Evolutionary conservation across 2,329 filamentous ascomycete genomes (phyloP).

Genomic region (Diplodia sapinea): DNA sequence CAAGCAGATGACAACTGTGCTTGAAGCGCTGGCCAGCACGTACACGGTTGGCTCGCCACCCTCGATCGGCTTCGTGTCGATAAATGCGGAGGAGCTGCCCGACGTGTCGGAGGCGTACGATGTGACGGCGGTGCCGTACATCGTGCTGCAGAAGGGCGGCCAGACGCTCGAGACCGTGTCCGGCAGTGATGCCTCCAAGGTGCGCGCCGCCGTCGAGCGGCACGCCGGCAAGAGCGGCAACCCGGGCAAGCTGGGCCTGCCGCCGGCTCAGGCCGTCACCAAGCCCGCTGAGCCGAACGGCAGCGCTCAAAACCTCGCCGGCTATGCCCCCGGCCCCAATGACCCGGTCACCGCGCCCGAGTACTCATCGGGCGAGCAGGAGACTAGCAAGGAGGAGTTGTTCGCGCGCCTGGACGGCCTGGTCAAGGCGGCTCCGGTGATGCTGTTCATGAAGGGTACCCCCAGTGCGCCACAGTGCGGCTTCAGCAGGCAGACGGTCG

Average conservation of each 20-base stretch:
- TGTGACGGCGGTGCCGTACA: constrained; percentile 90
- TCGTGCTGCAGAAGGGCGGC: constrained; percentile 79
- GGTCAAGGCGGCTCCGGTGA: constrained; percentile 93
- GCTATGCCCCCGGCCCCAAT: constrained; percentile 51
- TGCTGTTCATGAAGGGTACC: constrained; percentile 99
- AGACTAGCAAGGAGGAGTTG: constrained; percentile 76
- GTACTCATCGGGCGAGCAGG: constrained; percentile 49
- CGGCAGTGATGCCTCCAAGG: constrained; percentile 85
- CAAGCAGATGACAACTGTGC: constrained; percentile 88
- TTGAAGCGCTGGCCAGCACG: constrained; percentile 83
- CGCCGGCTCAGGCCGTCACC: constrained; percentile 51
- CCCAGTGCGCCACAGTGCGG: constrained; percentile 86
- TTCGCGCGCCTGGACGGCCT: constrained; percentile 80
- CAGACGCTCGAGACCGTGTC: constrained; percentile 83
- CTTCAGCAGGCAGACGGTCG: constrained; percentile 89
- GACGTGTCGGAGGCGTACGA: constrained; percentile 93
- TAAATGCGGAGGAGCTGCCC: constrained; percentile 93
- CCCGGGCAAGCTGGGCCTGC: constrained; percentile 46
- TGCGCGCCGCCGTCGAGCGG: constrained; percentile 83
- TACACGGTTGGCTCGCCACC: constrained; percentile 73
- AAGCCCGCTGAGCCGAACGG: constrained; percentile 51
- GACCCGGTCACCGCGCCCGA: constrained; percentile 57
- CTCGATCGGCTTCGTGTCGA: constrained; percentile 79
- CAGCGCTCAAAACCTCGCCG: constrained; percentile 48
- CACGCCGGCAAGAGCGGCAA: constrained; percentile 65